Percentiles rank a stretch among this genome's conserved stretches.
These are phyloP conservation scores for Candida sp. DNA, from an alignment of 1,139 yeast species.

Conservation along the genomic window DNA sequence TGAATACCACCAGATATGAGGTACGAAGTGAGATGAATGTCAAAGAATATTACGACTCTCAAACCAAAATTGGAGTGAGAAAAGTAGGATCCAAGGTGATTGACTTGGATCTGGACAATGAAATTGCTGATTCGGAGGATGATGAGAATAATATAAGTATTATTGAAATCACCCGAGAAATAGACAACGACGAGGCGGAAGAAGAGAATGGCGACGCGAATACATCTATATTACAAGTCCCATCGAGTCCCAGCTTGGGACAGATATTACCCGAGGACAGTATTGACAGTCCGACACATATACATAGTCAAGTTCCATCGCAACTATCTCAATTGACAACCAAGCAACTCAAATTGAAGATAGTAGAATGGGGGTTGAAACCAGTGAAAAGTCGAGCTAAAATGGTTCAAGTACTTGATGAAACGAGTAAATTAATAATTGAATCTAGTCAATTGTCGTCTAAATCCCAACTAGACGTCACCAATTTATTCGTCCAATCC, in stretches of 20 bases:
- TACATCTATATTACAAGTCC: conserved; percentile 32
- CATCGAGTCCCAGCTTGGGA: conserved; percentile 28
- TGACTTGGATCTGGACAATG: conserved; percentile 19
- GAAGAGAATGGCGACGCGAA: conserved; percentile 8
- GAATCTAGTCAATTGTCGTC: conserved; percentile 3
- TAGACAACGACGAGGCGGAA: conserved; percentile 8
- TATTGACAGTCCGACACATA: neutral
- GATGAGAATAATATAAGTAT: conserved; percentile 22
- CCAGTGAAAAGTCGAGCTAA: conserved; percentile 25
- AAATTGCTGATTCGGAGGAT: conserved; percentile 34
- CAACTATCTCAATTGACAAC: conserved; percentile 14
- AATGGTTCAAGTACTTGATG: conserved; percentile 25
- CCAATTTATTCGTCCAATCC: neutral
- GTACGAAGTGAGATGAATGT: conserved; percentile 19
- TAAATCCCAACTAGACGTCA: conserved; percentile 8
- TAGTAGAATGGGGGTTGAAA: conserved; percentile 30
- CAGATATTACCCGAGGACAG: neutral
- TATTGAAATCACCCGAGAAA: conserved; percentile 31
- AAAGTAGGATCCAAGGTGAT: conserved; percentile 17
- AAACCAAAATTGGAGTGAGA: conserved; percentile 14
- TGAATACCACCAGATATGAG: conserved; percentile 17
- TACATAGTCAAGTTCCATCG: neutral
- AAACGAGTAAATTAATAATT: conserved; percentile 9
- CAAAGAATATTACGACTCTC: conserved; percentile 12
- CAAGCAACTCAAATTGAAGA: conserved; percentile 19